These are phyloP conservation scores for Allantophomopsis cytisporea DNA, from an alignment of 2,329 filamentous ascomycete species.

Conservation along the genomic window DNA sequence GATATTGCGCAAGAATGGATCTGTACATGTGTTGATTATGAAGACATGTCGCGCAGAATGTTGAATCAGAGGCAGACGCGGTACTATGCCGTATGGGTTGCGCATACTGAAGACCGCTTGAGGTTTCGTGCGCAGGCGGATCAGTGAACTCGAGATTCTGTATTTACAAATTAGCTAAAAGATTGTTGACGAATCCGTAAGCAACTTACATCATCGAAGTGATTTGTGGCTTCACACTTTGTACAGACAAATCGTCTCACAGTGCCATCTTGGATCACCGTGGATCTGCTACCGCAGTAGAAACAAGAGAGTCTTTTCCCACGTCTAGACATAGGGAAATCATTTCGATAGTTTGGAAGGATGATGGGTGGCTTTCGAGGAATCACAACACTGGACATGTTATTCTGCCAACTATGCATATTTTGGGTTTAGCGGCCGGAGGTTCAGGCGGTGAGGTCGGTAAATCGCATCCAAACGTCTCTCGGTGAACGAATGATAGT, in stretches of 20 bases:
- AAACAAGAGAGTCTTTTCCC: slow-evolving; percentile 50
- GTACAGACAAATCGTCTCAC: slow-evolving; percentile 59
- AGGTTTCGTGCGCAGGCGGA: slow-evolving; percentile 53
- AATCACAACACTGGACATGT: no score
- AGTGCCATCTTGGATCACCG: slow-evolving; percentile 31
- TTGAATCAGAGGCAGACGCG: slow-evolving; percentile 19
- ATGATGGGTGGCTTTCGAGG: no score
- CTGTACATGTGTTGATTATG: slow-evolving; percentile 82
- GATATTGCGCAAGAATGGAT: slow-evolving; percentile 65
- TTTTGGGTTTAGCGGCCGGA: no score
- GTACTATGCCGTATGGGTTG: slow-evolving; percentile 17
- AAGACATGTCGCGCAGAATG: slow-evolving; percentile 65
- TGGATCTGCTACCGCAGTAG: slow-evolving; percentile 65
- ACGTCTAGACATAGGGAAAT: slow-evolving; percentile 3
- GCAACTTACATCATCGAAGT: slow-evolving; percentile 63
- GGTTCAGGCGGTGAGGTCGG: no score
- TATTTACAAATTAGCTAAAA: slow-evolving; percentile 4
- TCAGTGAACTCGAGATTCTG: slow-evolving; percentile 84
- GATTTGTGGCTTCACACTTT: slow-evolving; percentile 76
- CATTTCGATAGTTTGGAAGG: no score
- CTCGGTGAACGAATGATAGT: no score
- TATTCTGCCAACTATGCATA: no score
- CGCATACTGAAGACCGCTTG: slow-evolving; percentile 31
- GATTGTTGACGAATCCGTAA: no score
- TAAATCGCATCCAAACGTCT: no score